Conservation (phyloP, 805 yeast genomes). For the Wickerhamiella galacta region DNA sequence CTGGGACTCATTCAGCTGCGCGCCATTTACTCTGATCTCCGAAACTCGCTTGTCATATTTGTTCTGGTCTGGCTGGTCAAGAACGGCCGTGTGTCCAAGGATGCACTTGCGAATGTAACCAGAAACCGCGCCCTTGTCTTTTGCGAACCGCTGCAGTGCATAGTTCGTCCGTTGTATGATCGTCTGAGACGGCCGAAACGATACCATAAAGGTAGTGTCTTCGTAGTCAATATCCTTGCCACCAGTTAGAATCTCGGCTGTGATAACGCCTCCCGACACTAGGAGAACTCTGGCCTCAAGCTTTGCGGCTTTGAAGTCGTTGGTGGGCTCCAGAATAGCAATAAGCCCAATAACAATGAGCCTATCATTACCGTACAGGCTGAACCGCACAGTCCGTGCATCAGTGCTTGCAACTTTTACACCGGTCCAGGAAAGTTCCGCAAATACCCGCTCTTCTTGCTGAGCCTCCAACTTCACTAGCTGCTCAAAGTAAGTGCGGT, state of each 20-base stretch:
- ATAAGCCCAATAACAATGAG: too few species aligned
- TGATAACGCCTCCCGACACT: too few species aligned
- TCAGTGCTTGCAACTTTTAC: too few species aligned
- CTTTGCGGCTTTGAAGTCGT: conserved; percentile 4
- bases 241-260: too few species aligned
- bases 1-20: conserved; percentile 63
- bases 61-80: conserved; percentile 36
- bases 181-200: conserved; percentile 78
- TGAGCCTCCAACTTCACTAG: too few species aligned
- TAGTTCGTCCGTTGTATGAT: conserved; percentile 71
- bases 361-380: too few species aligned
- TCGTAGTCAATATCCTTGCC: too few species aligned
- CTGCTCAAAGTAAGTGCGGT: too few species aligned
- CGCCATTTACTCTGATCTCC: conserved; percentile 44
- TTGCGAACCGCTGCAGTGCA: conserved; percentile 58
- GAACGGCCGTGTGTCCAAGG: conserved; percentile 71
- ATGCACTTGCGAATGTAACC: conserved; percentile 61
- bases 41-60: conserved; percentile 38
- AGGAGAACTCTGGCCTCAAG: too few species aligned
- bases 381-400: too few species aligned
- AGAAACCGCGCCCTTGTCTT: conserved; percentile 48
- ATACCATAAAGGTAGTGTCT: conserved; percentile 58
- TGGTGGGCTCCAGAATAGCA: not conserved
- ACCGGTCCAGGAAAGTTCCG: too few species aligned
- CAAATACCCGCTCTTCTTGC: too few species aligned